phyloP scores from a whole-genome alignment of 306 rosid species.

The Trifolium dubium region DNA sequence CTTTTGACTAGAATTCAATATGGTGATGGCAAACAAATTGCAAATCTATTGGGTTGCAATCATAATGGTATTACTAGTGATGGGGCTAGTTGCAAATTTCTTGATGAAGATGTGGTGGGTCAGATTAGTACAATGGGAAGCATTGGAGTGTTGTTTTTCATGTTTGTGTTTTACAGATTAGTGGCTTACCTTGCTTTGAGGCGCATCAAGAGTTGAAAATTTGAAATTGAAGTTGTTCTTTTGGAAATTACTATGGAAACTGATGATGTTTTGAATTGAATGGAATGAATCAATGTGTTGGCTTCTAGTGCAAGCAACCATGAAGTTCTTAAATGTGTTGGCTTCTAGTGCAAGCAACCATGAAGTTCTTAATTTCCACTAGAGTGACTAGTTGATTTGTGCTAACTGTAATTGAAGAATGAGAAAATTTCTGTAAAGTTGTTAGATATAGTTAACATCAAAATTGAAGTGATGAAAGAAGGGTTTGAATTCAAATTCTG shows the following conservation, averaged over 20 bases:
- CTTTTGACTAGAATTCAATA: constrained; percentile 72
- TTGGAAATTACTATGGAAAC: neutral
- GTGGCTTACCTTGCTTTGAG: constrained; percentile 82
- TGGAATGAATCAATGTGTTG: constrained; percentile 42
- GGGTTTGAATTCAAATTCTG: constrained; percentile 41
- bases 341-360: constrained; percentile 31
- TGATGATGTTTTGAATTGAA: constrained; percentile 22
- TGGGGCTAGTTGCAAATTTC: constrained; percentile 59
- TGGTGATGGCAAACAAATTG: constrained; percentile 64
- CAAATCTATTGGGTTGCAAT: constrained; percentile 65
- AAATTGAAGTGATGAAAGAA: constrained; percentile 35
- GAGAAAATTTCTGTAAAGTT: constrained; percentile 48
- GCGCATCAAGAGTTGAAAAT: constrained; percentile 60
- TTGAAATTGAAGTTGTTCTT: neutral
- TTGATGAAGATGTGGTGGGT: constrained; percentile 81
- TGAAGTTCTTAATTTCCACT: constrained; percentile 29
- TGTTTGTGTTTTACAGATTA: constrained; percentile 83
- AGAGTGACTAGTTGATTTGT: constrained; percentile 42
- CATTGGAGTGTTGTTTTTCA: constrained; percentile 60
- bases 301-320: constrained; percentile 31
- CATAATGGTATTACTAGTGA: constrained; percentile 25
- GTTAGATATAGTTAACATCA: constrained; percentile 35
- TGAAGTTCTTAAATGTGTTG: constrained; percentile 35
- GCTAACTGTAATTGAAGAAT: constrained; percentile 42
- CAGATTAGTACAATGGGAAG: constrained; percentile 67